Percentiles rank a stretch among this genome's conserved stretches.
Evolutionary conservation across 1,139 yeast genomes (phyloP).

Genomic region (Diutina ranongensis): DNA sequence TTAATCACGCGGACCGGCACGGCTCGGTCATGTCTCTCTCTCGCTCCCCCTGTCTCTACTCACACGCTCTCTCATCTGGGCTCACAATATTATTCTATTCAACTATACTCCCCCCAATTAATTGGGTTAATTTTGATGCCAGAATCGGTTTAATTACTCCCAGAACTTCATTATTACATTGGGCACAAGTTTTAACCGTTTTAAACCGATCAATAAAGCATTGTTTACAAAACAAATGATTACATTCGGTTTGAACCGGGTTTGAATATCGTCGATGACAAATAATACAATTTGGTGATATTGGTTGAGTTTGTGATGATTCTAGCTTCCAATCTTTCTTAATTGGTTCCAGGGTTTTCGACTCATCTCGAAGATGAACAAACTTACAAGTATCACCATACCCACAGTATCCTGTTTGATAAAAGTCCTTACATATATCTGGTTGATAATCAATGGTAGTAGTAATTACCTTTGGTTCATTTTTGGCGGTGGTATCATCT

Average conservation of each 20-base stretch:
- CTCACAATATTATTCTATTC: no score
- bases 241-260: conserved; percentile 56
- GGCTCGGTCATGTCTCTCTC: no score
- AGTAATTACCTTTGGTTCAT: not conserved
- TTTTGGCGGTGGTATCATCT: not conserved
- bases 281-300: conserved; percentile 55
- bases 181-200: conserved; percentile 33
- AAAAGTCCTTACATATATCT: conserved; percentile 88
- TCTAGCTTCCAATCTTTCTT: conserved; percentile 60
- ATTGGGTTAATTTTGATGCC: not conserved
- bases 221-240: conserved; percentile 53
- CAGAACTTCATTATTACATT: conserved; percentile 48
- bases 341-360: conserved; percentile 59
- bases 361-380: conserved; percentile 80
- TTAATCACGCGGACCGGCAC: not conserved
- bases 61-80: no score
- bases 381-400: conserved; percentile 98
- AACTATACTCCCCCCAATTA: no score
- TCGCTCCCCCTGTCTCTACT: no score
- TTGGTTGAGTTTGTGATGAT: conserved; percentile 13
- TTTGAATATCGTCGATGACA: conserved; percentile 45
- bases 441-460: conserved; percentile 77
- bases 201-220: conserved; percentile 47
- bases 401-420: conserved; percentile 91
- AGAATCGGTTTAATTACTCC: conserved; percentile 31